Percentiles rank a stretch among this genome's conserved stretches.
phyloP scores from a whole-genome alignment of 2,329 filamentous ascomycete species.

The Exophiala sp. region DNA sequence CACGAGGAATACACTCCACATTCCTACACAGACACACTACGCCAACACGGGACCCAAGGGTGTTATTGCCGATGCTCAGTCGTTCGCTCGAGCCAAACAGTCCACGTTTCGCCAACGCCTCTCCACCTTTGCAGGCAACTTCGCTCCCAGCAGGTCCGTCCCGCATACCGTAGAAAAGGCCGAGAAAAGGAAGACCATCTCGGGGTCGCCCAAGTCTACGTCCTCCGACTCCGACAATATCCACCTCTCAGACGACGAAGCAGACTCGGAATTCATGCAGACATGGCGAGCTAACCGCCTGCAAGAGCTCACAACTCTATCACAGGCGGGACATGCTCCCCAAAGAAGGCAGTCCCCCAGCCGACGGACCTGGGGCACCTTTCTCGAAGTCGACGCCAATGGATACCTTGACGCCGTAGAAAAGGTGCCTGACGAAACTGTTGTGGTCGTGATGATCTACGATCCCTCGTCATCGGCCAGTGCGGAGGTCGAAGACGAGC shows the following conservation, averaged over 20 bases:
- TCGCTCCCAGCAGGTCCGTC: slow-evolving; percentile 13
- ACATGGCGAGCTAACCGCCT: slow-evolving; percentile 79
- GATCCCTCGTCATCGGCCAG: slow-evolving; percentile 80
- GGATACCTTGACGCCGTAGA: slow-evolving; percentile 97
- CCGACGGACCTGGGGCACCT: slow-evolving; percentile 67
- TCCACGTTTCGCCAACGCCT: slow-evolving; percentile 43
- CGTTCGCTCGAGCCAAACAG: slow-evolving; percentile 45
- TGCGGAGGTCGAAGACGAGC: slow-evolving; percentile 67
- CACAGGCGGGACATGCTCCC: slow-evolving; percentile 39
- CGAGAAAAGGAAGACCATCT: slow-evolving; percentile 23
- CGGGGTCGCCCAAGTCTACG: slow-evolving; percentile 19
- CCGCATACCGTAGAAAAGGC: slow-evolving; percentile 24
- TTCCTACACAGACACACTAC: slow-evolving; percentile 43
- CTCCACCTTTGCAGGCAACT: slow-evolving; percentile 18
- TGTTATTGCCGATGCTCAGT: slow-evolving; percentile 47
- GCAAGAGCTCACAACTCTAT: slow-evolving; percentile 64
- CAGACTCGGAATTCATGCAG: slow-evolving; percentile 54
- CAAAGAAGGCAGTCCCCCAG: slow-evolving; percentile 55
- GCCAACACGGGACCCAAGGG: slow-evolving; percentile 49
- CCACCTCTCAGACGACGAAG: slow-evolving; percentile 30
- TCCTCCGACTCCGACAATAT: slow-evolving; percentile 28
- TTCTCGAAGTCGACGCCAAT: slow-evolving; percentile 79
- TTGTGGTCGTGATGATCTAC: slow-evolving; percentile 90
- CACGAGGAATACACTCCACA: slow-evolving; percentile 38
- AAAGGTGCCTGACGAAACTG: slow-evolving; percentile 71